Evolutionary conservation across 345 rosid genomes (phyloP), one percentile per base, ranked within the genome.

Genomic region (Populus tremula): DNA sequence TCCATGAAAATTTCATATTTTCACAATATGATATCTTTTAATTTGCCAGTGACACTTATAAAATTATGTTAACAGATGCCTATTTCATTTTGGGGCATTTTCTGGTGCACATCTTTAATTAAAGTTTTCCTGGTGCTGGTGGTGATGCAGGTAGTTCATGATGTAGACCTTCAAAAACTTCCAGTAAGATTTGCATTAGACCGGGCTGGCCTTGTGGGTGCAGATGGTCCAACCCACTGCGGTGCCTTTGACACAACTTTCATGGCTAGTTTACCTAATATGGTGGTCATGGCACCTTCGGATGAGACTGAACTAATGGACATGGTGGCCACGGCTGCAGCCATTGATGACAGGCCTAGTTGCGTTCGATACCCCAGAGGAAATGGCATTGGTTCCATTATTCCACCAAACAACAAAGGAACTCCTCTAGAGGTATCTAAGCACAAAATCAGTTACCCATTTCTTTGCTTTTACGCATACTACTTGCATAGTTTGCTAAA

Each of bases 221-320:
- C 84, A 21, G 91, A 88, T 54, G 90, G 91, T 41, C 91, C 91
- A 10, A 88, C 90, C 2, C 90, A 88, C 72, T 87, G 90, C 8
- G 87, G 88, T 10, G 87, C 88, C 3, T 88, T 88, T 31, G 90
- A 88, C 79, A 82, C 85, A 5, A 85, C 88, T 54, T 88, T 73
- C 81, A 88, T 87, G 88, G 88, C 91, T 35, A 84, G 91, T 61
- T 72, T 89, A 47, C 90, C 90, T 1, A 89, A 89, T 73, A 86
- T 87, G 90, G 91, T 89, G 72, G 92, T 87, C 56, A 85, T 89
- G 90, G 90, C 89, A 36, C 92, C 90, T 16, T 85, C 89, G 0
- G 62, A 84, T 61, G 89, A 89, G 79, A 79, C 84, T 9, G 91
- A 89, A 75, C 89, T 84, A 25, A 81, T 86, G 86, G 84, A 86